Percentiles rank a stretch among this genome's conserved stretches.
Conservation (phyloP, 75 land plant species). For the Selaginella moellendorffii region DNA sequence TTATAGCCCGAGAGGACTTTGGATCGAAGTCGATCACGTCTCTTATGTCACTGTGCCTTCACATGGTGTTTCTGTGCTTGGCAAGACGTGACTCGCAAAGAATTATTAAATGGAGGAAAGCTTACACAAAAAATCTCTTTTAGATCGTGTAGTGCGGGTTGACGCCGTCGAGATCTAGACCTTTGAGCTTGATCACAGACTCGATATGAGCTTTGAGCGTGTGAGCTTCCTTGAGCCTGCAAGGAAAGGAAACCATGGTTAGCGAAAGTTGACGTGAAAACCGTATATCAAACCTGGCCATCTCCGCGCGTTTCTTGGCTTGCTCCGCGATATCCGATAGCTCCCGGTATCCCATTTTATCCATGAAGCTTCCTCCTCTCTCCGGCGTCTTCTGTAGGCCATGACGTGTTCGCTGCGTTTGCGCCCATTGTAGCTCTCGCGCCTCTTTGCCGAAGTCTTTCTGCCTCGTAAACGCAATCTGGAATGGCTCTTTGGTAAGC, state of each 20-base stretch:
- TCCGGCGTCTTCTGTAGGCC: neutral
- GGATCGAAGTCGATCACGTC: too few species aligned
- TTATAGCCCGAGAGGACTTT: too few species aligned
- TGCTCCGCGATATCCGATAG: neutral
- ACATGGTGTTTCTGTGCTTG: too few species aligned
- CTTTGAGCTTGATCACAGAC: neutral
- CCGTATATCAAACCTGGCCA: too few species aligned
- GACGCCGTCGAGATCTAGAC: neutral
- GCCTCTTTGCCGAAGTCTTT: constrained; percentile 7
- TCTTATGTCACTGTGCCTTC: too few species aligned
- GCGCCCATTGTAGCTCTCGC: constrained; percentile 1
- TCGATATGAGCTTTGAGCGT: neutral
- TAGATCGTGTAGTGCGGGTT: neutral
- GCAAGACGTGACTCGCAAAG: too few species aligned
- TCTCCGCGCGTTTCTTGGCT: neutral
- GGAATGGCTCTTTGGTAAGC: neutral
- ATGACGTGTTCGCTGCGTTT: neutral
- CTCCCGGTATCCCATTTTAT: neutral
- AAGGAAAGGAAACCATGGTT: too few species aligned
- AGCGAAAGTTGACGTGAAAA: too few species aligned
- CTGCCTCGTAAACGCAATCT: constrained; percentile 10
- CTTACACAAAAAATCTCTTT: neutral
- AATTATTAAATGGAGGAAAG: too few species aligned
- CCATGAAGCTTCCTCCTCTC: neutral
- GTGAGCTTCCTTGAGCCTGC: neutral